These are phyloP conservation scores for Puccinia novopanici DNA, from an alignment of 1,284 basidiomycete species.

Conservation along the genomic window DNA sequence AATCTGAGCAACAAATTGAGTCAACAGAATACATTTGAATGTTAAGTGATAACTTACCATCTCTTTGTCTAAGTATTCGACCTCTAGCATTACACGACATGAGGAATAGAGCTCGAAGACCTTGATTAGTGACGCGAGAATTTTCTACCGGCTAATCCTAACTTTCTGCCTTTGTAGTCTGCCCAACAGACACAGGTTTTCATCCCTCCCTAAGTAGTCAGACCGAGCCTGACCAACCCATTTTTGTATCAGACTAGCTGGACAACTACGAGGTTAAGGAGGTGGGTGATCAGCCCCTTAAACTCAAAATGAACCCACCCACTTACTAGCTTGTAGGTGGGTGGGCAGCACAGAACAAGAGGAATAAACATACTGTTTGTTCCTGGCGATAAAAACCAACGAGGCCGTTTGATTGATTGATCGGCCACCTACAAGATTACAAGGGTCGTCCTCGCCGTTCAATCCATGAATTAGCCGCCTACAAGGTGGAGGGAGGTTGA, in stretches of 20 bases:
- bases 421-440: too few species aligned
- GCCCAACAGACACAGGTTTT: slow-evolving; percentile 85
- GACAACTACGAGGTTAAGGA: too few species aligned
- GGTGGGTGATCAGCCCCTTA: too few species aligned
- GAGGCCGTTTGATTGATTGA: too few species aligned
- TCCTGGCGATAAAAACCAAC: too few species aligned
- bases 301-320: too few species aligned
- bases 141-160: slow-evolving; percentile 87
- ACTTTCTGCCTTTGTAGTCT: slow-evolving; percentile 94
- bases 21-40: too few species aligned
- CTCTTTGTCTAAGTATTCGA: slow-evolving; percentile 99
- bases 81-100: slow-evolving; percentile 87
- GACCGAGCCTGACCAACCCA: slow-evolving; percentile 54
- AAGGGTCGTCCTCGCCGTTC: too few species aligned
- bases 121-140: slow-evolving; percentile 95
- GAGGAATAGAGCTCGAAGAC: slow-evolving; percentile 93
- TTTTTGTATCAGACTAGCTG: slow-evolving; percentile 47
- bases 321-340: slow-evolving; percentile 53
- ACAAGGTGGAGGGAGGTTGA: too few species aligned
- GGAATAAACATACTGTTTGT: too few species aligned
- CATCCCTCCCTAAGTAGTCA: slow-evolving; percentile 72
- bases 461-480: too few species aligned
- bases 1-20: slow-evolving; percentile 64
- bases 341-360: slow-evolving; percentile 71
- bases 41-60: too few species aligned